Conservation (phyloP, 2,329 filamentous ascomycete genomes). For the Stromatinia cepivora region DNA sequence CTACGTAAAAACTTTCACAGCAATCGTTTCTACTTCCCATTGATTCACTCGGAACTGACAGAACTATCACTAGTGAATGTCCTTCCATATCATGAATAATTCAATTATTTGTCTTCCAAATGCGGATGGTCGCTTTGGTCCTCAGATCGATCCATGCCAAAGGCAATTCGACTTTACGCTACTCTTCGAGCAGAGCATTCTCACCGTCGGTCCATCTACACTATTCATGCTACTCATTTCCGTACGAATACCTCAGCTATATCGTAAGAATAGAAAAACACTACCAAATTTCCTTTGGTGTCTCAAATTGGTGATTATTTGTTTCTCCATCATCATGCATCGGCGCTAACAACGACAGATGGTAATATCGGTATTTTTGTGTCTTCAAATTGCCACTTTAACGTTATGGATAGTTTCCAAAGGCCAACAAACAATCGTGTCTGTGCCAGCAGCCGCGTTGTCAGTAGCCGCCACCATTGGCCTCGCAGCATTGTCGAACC, state of each 20-base stretch:
- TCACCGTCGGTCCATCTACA: slow-evolving; percentile 31
- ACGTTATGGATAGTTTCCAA: background rate
- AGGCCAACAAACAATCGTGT: background rate
- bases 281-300: slow-evolving; percentile 5
- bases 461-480: background rate
- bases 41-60: background rate
- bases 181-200: slow-evolving; percentile 33
- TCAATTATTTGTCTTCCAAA: slow-evolving; percentile 41
- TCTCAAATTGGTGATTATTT: background rate
- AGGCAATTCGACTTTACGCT: slow-evolving; percentile 34
- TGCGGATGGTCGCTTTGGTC: slow-evolving; percentile 17
- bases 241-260: background rate
- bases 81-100: background rate
- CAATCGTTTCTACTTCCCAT: background rate
- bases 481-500: slow-evolving; percentile 10
- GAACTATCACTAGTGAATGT: background rate
- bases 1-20: too few relatives aligned
- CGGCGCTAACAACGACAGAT: background rate
- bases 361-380: background rate
- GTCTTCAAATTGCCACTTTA: slow-evolving; percentile 6
- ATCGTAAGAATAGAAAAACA: background rate
- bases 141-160: background rate
- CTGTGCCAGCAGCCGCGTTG: background rate
- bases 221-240: slow-evolving; percentile 9
- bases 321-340: too few relatives aligned